Evolutionary conservation across 208 protist genomes (phyloP), one percentile per base, ranked within the genome.

Genomic region (Herpetomonas muscarum): DNA sequence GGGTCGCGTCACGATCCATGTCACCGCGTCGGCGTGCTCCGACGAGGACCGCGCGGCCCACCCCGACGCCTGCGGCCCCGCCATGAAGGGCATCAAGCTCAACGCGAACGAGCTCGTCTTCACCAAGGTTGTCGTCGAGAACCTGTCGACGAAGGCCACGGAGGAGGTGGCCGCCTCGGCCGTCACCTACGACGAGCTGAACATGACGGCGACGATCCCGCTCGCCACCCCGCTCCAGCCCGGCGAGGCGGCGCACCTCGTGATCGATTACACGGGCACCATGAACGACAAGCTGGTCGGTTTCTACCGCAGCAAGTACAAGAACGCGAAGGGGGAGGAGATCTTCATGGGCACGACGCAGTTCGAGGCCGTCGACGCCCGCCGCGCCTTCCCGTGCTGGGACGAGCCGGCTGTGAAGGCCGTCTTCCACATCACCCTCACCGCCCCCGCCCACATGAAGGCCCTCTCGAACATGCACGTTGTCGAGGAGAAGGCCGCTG

Each of bases 341-440:
- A 30, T 58, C 1, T 90, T 76, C 42, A 65, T 97, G 21, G 83
- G 61, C 17, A 79, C 79, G 3, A 97, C 93, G 29, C 96, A 98
- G 84, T 96, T 98, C 56, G 94, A 97, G 64, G 48, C 93, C 4
- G 88, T 91, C 1, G 96, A 98, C 55, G 90, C 90, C 2, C 81
- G 96, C 42, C 70, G 89, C 31, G 88, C 89, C 19, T 90, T 98
- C 58, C 96, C 95, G 9, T 98, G 95, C 67, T 98, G 90, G 85
- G 97, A 98, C 58, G 96, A 98, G 75, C 96, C 97, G 1, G 77
- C 84, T 4, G 32, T 92, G 22, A 98, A 98, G 67, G 89, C 97
- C 1, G 85, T 86, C 5, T 99, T 99, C 70, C 74, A 79, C 41
- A 56, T 98, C n/a, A 79, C 76, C 52, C 51, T 99, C 12, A 83